A percentile compares a stretch with the other conserved stretches of the same genome.
Conservation (phyloP, 2,329 filamentous ascomycete genomes). For the Elsinoe ampelina region DNA sequence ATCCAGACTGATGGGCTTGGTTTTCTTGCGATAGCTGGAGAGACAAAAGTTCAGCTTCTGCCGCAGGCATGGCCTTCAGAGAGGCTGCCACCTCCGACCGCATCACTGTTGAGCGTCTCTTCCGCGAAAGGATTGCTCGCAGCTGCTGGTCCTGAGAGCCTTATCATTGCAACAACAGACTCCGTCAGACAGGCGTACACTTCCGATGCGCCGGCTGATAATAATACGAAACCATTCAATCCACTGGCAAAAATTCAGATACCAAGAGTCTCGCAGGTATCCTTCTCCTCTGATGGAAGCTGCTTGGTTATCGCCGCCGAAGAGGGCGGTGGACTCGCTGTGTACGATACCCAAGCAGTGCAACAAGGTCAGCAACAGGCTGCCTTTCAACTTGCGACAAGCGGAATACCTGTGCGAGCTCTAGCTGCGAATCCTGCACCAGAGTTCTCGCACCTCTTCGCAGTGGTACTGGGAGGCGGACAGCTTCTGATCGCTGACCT, state of each 20-base stretch:
- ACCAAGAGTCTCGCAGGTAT: slow-evolving; percentile 74
- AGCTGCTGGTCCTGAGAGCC: slow-evolving; percentile 71
- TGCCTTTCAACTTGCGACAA: slow-evolving; percentile 67
- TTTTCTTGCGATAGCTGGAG: slow-evolving; percentile 70
- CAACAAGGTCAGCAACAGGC: slow-evolving; percentile 57
- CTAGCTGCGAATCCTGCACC: slow-evolving; percentile 72
- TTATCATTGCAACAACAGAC: slow-evolving; percentile 69
- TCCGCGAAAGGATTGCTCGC: slow-evolving; percentile 72
- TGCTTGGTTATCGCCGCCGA: slow-evolving; percentile 78
- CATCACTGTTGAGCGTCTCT: slow-evolving; percentile 77
- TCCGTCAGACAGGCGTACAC: slow-evolving; percentile 65
- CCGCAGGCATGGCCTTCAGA: slow-evolving; percentile 66
- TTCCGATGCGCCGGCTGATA: slow-evolving; percentile 38
- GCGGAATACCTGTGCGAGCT: slow-evolving; percentile 61
- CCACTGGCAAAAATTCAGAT: slow-evolving; percentile 66
- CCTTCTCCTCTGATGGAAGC: slow-evolving; percentile 82
- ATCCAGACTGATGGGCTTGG: slow-evolving; percentile 78
- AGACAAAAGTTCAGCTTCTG: slow-evolving; percentile 70
- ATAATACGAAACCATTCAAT: slow-evolving; percentile 59
- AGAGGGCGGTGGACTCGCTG: slow-evolving; percentile 67
- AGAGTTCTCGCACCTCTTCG: slow-evolving; percentile 65
- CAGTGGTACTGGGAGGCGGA: slow-evolving; percentile 69
- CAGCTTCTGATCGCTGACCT: slow-evolving; percentile 79
- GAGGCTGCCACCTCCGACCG: slow-evolving; percentile 61
- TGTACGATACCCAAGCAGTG: slow-evolving; percentile 67